Evolutionary conservation across 2,329 filamentous ascomycete species (phyloP).

Genomic region (Exophiala bonariae): DNA sequence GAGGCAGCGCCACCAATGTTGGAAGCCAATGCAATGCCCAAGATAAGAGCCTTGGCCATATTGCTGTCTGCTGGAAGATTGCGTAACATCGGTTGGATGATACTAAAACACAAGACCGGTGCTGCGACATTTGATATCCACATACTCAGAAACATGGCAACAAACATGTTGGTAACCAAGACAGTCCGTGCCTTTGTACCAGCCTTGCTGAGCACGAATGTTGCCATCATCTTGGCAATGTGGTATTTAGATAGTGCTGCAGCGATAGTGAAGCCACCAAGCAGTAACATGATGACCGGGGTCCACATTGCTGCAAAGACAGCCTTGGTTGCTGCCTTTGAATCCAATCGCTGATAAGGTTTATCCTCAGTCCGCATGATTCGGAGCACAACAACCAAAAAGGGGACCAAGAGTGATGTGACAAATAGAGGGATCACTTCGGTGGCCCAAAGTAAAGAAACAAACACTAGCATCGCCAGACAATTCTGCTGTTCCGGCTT

Average conservation of each 20-base stretch:
- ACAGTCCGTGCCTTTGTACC: slow-evolving; percentile 88
- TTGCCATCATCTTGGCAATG: slow-evolving; percentile 96
- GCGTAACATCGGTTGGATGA: slow-evolving; percentile 94
- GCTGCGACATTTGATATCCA: slow-evolving; percentile 98
- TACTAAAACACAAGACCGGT: slow-evolving; percentile 94
- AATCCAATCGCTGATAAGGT: slow-evolving; percentile 69
- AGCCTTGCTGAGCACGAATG: slow-evolving; percentile 92
- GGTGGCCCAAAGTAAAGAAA: slow-evolving; percentile 93
- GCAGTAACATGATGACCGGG: slow-evolving; percentile 94
- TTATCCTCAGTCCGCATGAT: slow-evolving; percentile 78
- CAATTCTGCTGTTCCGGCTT: slow-evolving; percentile 93
- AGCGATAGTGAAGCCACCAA: slow-evolving; percentile 94
- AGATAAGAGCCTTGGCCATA: slow-evolving; percentile 92
- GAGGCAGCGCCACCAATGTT: slow-evolving; percentile 97
- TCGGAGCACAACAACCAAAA: slow-evolving; percentile 81
- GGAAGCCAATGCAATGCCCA: slow-evolving; percentile 90
- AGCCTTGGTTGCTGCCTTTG: slow-evolving; percentile 77
- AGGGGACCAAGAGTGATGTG: slow-evolving; percentile 89
- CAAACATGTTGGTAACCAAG: slow-evolving; percentile 96
- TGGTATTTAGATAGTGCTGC: slow-evolving; percentile 95
- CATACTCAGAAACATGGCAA: slow-evolving; percentile 97
- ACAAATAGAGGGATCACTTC: slow-evolving; percentile 98
- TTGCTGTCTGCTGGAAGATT: slow-evolving; percentile 86
- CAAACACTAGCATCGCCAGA: slow-evolving; percentile 87
- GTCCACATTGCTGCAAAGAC: slow-evolving; percentile 99